These are phyloP conservation scores for Fusarium verticillioides DNA, from an alignment of 2,329 filamentous ascomycete genomes.

Conservation along the genomic window DNA sequence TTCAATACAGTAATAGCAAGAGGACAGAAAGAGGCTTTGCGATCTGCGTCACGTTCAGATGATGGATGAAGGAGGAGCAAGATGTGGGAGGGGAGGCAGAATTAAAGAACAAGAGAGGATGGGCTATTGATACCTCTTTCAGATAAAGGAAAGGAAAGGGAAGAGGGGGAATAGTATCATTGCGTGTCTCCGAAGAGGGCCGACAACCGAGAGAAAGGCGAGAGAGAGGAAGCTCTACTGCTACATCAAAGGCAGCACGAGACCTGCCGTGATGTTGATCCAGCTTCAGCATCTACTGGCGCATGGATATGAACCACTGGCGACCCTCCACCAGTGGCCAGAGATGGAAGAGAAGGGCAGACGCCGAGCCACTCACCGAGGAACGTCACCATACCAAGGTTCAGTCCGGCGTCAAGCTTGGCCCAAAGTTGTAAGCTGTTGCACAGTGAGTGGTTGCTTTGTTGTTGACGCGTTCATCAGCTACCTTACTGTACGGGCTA, in stretches of 20 bases:
- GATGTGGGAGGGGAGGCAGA: slow-evolving; percentile 33
- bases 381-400: slow-evolving; percentile 39
- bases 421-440: slow-evolving; percentile 3
- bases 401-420: slow-evolving; percentile 28
- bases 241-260: slow-evolving; percentile 34
- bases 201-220: slow-evolving; percentile 33
- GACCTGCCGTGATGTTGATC: slow-evolving; percentile 43
- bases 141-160: slow-evolving; percentile 6
- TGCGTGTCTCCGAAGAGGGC: slow-evolving; percentile 24
- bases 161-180: slow-evolving; percentile 7
- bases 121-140: slow-evolving; percentile 29
- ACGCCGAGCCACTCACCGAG: slow-evolving; percentile 41
- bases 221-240: slow-evolving; percentile 11
- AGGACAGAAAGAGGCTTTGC: slow-evolving; percentile 21
- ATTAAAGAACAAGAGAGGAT: slow-evolving; percentile 23
- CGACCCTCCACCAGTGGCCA: slow-evolving; percentile 46
- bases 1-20: neutral
- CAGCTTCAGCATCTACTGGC: slow-evolving; percentile 31
- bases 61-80: slow-evolving; percentile 8
- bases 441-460: slow-evolving; percentile 15
- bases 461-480: slow-evolving; percentile 25
- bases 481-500: neutral
- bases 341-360: slow-evolving; percentile 27
- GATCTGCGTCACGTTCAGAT: slow-evolving; percentile 31
- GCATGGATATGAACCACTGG: slow-evolving; percentile 44